Evolutionary conservation across 768 basidiomycete genomes (phyloP).

Genomic region (Lentinula raphanica): DNA sequence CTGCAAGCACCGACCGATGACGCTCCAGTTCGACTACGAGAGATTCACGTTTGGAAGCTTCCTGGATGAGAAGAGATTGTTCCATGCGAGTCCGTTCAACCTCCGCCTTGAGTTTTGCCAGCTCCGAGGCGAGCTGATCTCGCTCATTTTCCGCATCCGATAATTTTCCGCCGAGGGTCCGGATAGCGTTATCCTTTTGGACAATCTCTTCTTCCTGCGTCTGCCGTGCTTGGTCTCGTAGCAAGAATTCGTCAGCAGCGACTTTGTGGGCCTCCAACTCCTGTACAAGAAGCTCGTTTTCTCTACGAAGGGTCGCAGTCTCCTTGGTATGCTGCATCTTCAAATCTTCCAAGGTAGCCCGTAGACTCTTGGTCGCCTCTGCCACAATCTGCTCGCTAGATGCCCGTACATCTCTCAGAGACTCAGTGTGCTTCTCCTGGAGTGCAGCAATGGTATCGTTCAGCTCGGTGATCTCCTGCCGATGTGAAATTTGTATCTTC

Average conservation of each 20-base stretch:
- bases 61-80: conserved; percentile 59
- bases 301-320: conserved; percentile 38
- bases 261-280: conserved; percentile 61
- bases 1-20: conserved; percentile 70
- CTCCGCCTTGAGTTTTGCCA: conserved; percentile 52
- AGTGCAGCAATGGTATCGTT: conserved; percentile 34
- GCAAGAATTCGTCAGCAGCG: conserved; percentile 42
- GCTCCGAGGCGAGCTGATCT: conserved; percentile 37
- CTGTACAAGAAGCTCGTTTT: conserved; percentile 43
- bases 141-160: conserved; percentile 38
- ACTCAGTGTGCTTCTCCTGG: conserved; percentile 34
- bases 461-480: conserved; percentile 37
- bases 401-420: conserved; percentile 31
- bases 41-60: conserved; percentile 71
- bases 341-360: conserved; percentile 42
- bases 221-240: conserved; percentile 37
- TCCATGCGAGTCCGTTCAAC: conserved; percentile 53
- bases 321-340: conserved; percentile 45
- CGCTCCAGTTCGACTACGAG: conserved; percentile 71
- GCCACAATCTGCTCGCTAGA: conserved; percentile 32
- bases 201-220: conserved; percentile 42
- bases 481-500: conserved; percentile 42
- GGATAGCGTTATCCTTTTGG: conserved; percentile 46
- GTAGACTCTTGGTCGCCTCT: conserved; percentile 44
- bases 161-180: conserved; percentile 47